These are phyloP conservation scores for Phyllosticta ampelicida DNA, from an alignment of 2,329 filamentous ascomycete genomes.

Conservation along the genomic window DNA sequence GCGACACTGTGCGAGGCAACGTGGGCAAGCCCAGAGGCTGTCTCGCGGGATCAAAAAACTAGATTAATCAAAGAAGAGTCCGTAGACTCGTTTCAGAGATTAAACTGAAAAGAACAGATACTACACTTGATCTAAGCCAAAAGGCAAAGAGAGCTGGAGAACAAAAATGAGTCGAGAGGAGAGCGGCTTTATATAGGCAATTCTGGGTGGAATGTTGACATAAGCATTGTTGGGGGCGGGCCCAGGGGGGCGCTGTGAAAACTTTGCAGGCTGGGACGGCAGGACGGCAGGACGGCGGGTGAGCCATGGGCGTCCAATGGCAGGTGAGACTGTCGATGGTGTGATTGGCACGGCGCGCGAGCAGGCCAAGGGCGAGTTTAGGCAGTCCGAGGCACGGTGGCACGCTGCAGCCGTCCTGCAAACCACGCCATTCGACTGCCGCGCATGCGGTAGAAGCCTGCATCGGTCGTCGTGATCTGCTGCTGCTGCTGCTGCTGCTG, in stretches of 20 bases:
- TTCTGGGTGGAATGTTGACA: neutral
- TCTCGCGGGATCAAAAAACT: conserved; percentile 55
- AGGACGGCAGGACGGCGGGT: neutral
- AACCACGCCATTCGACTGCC: too few species aligned
- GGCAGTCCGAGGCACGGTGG: too few species aligned
- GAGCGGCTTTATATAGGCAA: neutral
- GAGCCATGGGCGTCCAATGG: neutral
- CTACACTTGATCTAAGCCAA: conserved; percentile 88
- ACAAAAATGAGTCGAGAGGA: conserved; percentile 26
- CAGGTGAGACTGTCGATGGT: neutral
- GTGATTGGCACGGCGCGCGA: neutral
- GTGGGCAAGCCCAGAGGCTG: conserved; percentile 65
- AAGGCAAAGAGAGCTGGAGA: conserved; percentile 42
- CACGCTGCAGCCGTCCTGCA: too few species aligned
- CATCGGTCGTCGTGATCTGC: too few species aligned
- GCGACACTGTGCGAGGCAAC: conserved; percentile 56
- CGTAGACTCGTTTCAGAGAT: conserved; percentile 77
- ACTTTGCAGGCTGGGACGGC: neutral
- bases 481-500: too few species aligned
- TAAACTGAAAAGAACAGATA: conserved; percentile 98
- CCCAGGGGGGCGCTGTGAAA: neutral
- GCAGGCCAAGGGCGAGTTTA: too few species aligned
- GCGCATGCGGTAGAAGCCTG: too few species aligned
- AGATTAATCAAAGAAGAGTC: conserved; percentile 66
- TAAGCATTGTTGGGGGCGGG: too few species aligned